Conservation (phyloP, 495 filamentous ascomycete species). For the Podospora sp. region DNA sequence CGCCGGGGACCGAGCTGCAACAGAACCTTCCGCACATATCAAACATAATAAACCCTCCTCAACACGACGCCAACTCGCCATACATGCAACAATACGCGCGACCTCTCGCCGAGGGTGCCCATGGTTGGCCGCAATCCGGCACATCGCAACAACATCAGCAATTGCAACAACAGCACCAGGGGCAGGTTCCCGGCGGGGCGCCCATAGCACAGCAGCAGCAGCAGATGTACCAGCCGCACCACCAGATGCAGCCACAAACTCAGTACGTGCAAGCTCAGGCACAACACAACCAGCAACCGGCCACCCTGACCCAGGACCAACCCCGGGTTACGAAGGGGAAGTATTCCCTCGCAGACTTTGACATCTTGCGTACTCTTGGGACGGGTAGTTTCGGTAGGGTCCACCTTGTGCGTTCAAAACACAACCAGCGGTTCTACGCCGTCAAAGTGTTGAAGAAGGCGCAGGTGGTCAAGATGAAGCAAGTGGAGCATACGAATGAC, state of each 20-base stretch:
- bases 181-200: too few relatives aligned
- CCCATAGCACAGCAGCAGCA: conserved; percentile 7
- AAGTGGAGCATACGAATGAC: conserved; percentile 98
- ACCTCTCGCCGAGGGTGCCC: not conserved
- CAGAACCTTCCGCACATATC: conserved; percentile 69
- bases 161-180: conserved; percentile 27
- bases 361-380: conserved; percentile 84
- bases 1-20: conserved; percentile 42
- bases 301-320: conserved; percentile 23
- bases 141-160: conserved; percentile 23
- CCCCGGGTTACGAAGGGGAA: conserved; percentile 90
- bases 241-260: conserved; percentile 24
- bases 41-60: conserved; percentile 69
- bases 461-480: conserved; percentile 99
- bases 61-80: conserved; percentile 50
- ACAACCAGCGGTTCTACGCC: conserved; percentile 96
- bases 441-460: conserved; percentile 98
- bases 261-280: conserved; percentile 8
- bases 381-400: conserved; percentile 97
- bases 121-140: not conserved
- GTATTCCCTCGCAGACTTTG: conserved; percentile 88
- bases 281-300: conserved; percentile 25
- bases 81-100: conserved; percentile 23
- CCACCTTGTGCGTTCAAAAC: conserved; percentile 92
- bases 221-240: conserved; percentile 29